These are phyloP conservation scores for Neolentinus lepideus DNA, from an alignment of 1,284 basidiomycete species.

Conservation along the genomic window DNA sequence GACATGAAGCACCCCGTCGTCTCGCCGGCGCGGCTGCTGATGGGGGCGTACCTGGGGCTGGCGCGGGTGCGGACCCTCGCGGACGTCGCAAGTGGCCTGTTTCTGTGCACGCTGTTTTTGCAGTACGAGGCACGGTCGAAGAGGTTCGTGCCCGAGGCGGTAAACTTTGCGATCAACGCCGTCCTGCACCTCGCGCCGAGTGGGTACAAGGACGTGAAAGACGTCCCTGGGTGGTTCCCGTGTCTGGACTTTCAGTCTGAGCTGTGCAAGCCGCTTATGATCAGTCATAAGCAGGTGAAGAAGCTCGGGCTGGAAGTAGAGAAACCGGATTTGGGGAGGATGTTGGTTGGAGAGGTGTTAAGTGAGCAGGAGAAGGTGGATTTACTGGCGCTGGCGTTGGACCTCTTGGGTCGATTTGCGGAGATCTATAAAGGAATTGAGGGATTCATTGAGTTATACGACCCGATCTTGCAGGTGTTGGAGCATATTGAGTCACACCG, in stretches of 20 bases:
- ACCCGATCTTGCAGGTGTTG: slow-evolving; percentile 60
- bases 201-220: slow-evolving; percentile 34
- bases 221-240: slow-evolving; percentile 61
- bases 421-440: slow-evolving; percentile 73
- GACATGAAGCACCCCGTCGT: slow-evolving; percentile 90
- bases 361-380: slow-evolving; percentile 63
- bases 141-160: slow-evolving; percentile 83
- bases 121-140: slow-evolving; percentile 85
- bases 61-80: slow-evolving; percentile 67
- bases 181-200: slow-evolving; percentile 72
- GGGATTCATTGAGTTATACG: slow-evolving; percentile 81
- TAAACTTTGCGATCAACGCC: slow-evolving; percentile 76
- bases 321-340: slow-evolving; percentile 39
- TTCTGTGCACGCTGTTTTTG: slow-evolving; percentile 78
- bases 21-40: slow-evolving; percentile 81
- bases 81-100: slow-evolving; percentile 84
- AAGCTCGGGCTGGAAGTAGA: slow-evolving; percentile 21
- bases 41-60: slow-evolving; percentile 89
- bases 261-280: slow-evolving; percentile 29
- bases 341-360: slow-evolving; percentile 29
- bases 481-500: slow-evolving; percentile 40
- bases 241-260: slow-evolving; percentile 64
- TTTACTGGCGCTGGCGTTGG: slow-evolving; percentile 54
- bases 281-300: slow-evolving; percentile 36
- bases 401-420: slow-evolving; percentile 61